Evolutionary conservation across 2,329 filamentous ascomycete species (phyloP).

Genomic region (Sphaerulina populicola): DNA sequence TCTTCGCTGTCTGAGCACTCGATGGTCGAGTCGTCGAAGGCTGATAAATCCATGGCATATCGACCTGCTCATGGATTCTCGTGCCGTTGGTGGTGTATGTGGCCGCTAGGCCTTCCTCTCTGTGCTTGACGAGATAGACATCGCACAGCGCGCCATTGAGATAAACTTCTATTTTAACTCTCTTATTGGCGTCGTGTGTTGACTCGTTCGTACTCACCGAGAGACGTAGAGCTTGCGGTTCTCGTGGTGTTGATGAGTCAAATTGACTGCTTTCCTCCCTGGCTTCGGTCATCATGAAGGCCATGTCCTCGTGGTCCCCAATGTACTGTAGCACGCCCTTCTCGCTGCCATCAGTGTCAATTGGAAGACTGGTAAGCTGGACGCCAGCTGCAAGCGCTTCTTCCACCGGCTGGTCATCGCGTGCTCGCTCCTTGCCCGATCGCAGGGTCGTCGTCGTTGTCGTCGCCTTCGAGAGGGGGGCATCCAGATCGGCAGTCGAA

Average conservation of each 20-base stretch:
- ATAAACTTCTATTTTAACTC: slow-evolving; percentile 43
- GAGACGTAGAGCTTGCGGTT: slow-evolving; percentile 12
- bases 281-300: slow-evolving; percentile 31
- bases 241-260: neutral
- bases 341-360: slow-evolving; percentile 16
- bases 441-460: slow-evolving; percentile 16
- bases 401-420: slow-evolving; percentile 19
- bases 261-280: slow-evolving; percentile 8
- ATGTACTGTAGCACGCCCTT: slow-evolving; percentile 27
- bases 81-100: slow-evolving; percentile 33
- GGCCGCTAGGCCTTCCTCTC: slow-evolving; percentile 3
- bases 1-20: slow-evolving; percentile 12
- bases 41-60: slow-evolving; percentile 41
- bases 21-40: slow-evolving; percentile 13
- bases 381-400: slow-evolving; percentile 10
- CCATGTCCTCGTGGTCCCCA: slow-evolving; percentile 27
- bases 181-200: neutral
- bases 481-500: slow-evolving; percentile 18
- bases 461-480: slow-evolving; percentile 18
- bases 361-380: slow-evolving; percentile 20
- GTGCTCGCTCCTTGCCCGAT: slow-evolving; percentile 13
- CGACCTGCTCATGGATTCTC: slow-evolving; percentile 34
- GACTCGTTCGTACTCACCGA: slow-evolving; percentile 8
- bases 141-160: slow-evolving; percentile 40
- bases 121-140: slow-evolving; percentile 19